Conservation (phyloP, 176 grass and related monocot genomes). For the Phoenix dactylifera region DNA sequence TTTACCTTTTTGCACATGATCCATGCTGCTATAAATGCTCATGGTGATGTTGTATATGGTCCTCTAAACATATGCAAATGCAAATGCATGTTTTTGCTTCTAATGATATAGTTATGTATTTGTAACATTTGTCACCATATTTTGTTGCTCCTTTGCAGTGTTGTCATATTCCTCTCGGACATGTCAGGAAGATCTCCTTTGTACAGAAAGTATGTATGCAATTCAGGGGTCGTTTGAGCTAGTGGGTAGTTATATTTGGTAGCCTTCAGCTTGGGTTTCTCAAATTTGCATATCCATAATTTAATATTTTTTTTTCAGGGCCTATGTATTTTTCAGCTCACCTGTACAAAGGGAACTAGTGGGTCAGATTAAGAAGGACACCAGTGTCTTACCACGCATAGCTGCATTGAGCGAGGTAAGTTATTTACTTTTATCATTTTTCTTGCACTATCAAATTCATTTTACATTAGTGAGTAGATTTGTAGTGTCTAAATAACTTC, state of each 20-base stretch:
- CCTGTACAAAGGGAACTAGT: constrained; percentile 46
- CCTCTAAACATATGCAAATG: background rate
- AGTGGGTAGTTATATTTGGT: background rate
- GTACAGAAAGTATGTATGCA: constrained; percentile 78
- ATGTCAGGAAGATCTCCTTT: constrained; percentile 78
- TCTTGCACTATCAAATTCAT: constrained; percentile 13
- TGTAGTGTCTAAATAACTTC: background rate
- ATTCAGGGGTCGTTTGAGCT: constrained; percentile 4
- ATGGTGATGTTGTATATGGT: background rate
- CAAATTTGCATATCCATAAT: constrained; percentile 8
- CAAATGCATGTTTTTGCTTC: background rate
- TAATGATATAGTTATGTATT: background rate
- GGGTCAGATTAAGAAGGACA: constrained; percentile 48
- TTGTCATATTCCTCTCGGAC: constrained; percentile 61
- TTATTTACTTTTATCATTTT: constrained; percentile 7
- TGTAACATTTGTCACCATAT: constrained; percentile 24
- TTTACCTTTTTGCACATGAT: too few species aligned
- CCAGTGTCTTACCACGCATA: constrained; percentile 53
- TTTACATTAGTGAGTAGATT: background rate
- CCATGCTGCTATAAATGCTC: too few species aligned
- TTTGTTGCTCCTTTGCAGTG: constrained; percentile 37
- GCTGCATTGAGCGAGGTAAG: constrained; percentile 74
- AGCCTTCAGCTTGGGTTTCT: too few species aligned
- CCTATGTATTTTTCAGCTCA: constrained; percentile 87
- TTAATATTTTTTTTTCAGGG: constrained; percentile 27